A percentile compares a stretch with the other conserved stretches of the same genome.
Evolutionary conservation across 2,329 filamentous ascomycete genomes (phyloP).

Genomic region (Nigrospora sphaerica): DNA sequence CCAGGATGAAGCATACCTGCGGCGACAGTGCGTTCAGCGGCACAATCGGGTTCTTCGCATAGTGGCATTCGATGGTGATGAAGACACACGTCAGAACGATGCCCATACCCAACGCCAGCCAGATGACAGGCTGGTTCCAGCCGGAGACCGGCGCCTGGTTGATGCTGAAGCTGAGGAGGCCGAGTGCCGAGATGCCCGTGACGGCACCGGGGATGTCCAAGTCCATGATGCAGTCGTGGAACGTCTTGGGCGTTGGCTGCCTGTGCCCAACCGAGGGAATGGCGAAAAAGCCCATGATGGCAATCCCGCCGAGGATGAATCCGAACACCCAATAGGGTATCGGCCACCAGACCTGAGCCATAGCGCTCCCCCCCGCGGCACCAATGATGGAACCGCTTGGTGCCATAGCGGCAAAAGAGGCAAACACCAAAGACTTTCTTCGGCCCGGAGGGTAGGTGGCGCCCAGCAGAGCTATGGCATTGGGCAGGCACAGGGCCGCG

Average conservation of each 20-base stretch:
- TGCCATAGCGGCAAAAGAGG: constrained; percentile 37
- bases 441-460: constrained; percentile 47
- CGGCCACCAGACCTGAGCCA: constrained; percentile 38
- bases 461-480: constrained; percentile 56
- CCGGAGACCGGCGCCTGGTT: constrained; percentile 56
- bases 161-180: constrained; percentile 61
- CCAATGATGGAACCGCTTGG: constrained; percentile 38
- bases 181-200: constrained; percentile 44
- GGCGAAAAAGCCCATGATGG: constrained; percentile 20
- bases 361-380: constrained; percentile 29
- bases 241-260: constrained; percentile 6
- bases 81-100: constrained; percentile 47
- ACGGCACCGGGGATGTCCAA: constrained; percentile 32
- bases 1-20: constrained; percentile 37
- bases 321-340: constrained; percentile 38
- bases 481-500: constrained; percentile 56
- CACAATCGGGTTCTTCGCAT: constrained; percentile 37
- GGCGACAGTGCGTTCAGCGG: constrained; percentile 36
- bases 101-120: constrained; percentile 50
- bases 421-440: constrained; percentile 55
- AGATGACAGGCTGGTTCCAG: constrained; percentile 51
- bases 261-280: constrained; percentile 24
- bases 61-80: constrained; percentile 44
- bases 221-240: constrained; percentile 13
- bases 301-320: constrained; percentile 25